Evolutionary conservation across 768 basidiomycete genomes (phyloP).

Genomic region (Lentinula boryana): DNA sequence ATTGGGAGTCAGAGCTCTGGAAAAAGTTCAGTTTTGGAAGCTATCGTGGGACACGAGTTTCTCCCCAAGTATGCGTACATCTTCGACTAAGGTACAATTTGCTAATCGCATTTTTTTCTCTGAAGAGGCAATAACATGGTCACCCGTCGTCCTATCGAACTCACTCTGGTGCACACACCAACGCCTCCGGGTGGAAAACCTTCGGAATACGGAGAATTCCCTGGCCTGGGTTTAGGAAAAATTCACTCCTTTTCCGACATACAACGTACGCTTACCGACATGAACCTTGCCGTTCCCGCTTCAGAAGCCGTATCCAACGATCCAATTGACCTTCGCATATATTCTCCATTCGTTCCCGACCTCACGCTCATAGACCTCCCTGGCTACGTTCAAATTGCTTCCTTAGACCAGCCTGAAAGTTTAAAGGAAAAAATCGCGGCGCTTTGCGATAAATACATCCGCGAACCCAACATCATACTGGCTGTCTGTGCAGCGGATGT

Average conservation of each 20-base stretch:
- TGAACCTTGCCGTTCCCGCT: conserved; percentile 91
- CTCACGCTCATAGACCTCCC: conserved; percentile 96
- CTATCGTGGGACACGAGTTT: conserved; percentile 97
- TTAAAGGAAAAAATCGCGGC: conserved; percentile 88
- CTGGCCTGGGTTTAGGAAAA: conserved; percentile 80
- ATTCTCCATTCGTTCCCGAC: conserved; percentile 94
- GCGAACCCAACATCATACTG: conserved; percentile 99
- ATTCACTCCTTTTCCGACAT: conserved; percentile 89
- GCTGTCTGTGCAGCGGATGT: conserved; percentile 98
- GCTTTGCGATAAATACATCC: conserved; percentile 94
- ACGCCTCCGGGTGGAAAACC: conserved; percentile 45
- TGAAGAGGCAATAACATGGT: conserved; percentile 98
- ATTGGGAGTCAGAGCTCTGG: conserved; percentile 98
- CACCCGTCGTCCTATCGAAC: conserved; percentile 94
- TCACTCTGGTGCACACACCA: conserved; percentile 93
- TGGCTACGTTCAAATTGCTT: conserved; percentile 93
- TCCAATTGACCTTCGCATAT: conserved; percentile 94
- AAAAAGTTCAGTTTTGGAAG: conserved; percentile 95
- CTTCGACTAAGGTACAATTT: background rate
- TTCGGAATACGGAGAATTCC: conserved; percentile 92
- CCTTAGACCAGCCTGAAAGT: conserved; percentile 91
- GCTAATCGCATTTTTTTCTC: background rate
- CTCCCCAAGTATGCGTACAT: conserved; percentile 79
- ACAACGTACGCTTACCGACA: conserved; percentile 88
- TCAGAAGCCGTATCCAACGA: conserved; percentile 88